Percentiles rank a stretch among this genome's conserved stretches.
These are phyloP conservation scores for Aspergillus phoenicis DNA, from an alignment of 2,329 filamentous ascomycete genomes.

Conservation along the genomic window DNA sequence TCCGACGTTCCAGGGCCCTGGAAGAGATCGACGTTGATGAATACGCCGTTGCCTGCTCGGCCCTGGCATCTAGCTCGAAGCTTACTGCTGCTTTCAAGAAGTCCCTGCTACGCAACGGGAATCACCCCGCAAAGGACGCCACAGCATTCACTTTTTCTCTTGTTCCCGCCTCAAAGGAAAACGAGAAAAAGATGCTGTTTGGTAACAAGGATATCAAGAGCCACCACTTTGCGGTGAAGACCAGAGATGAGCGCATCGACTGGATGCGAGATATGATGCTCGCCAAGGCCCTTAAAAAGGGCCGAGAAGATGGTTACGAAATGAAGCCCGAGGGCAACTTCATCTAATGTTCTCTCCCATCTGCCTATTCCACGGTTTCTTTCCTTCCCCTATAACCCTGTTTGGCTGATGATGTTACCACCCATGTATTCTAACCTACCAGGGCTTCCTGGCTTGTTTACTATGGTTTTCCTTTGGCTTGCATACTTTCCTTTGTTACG, in stretches of 20 bases:
- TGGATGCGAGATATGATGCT: slow-evolving; percentile 64
- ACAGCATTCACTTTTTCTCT: slow-evolving; percentile 47
- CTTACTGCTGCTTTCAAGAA: slow-evolving; percentile 80
- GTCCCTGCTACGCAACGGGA: slow-evolving; percentile 50
- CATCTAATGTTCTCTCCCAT: not conserved
- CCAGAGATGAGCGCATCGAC: slow-evolving; percentile 86
- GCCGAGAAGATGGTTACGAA: slow-evolving; percentile 29
- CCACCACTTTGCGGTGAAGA: slow-evolving; percentile 90
- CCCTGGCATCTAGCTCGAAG: slow-evolving; percentile 73
- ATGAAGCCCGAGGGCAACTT: slow-evolving; percentile 70
- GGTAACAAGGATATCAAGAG: slow-evolving; percentile 68
- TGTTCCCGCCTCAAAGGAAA: slow-evolving; percentile 46
- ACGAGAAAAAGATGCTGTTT: slow-evolving; percentile 43
- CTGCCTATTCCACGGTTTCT: too few relatives aligned
- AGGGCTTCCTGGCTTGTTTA: too few relatives aligned
- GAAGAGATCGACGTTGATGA: slow-evolving; percentile 75
- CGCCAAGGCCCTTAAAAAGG: slow-evolving; percentile 42
- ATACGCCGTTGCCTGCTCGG: slow-evolving; percentile 63
- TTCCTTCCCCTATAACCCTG: too few relatives aligned
- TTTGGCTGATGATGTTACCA: too few relatives aligned
- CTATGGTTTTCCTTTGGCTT: too few relatives aligned
- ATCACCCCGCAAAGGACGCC: slow-evolving; percentile 29
- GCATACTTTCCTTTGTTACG: too few relatives aligned
- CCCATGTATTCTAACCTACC: too few relatives aligned
- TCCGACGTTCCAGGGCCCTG: slow-evolving; percentile 49